Percentiles rank a stretch among this genome's conserved stretches.
Evolutionary conservation across 768 basidiomycete genomes (phyloP).

Genomic region (Podaxis rugospora): DNA sequence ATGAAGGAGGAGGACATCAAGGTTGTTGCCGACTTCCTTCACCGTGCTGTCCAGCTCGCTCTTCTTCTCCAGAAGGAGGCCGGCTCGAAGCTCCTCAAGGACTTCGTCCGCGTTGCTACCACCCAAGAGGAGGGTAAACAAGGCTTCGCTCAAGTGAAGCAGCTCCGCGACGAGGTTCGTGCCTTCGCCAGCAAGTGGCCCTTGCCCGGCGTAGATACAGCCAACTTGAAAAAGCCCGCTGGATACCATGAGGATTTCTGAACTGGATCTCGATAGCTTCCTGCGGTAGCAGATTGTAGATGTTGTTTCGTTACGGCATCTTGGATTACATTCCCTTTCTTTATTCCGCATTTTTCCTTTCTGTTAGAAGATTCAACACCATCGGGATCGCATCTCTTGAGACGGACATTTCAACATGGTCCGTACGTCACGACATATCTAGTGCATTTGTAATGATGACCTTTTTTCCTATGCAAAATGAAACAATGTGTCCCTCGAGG

Average conservation of each 20-base stretch:
- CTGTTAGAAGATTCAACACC: slow-evolving; percentile 9
- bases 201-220: slow-evolving; percentile 75
- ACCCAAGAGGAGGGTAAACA: slow-evolving; percentile 62
- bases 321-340: background rate
- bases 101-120: slow-evolving; percentile 84
- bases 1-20: slow-evolving; percentile 89
- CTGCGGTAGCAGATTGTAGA: background rate
- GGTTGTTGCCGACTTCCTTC: slow-evolving; percentile 84
- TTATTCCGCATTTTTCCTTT: background rate
- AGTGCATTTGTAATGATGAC: slow-evolving; percentile 6
- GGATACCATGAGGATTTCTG: slow-evolving; percentile 54
- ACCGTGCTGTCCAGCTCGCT: slow-evolving; percentile 91
- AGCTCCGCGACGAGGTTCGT: slow-evolving; percentile 76
- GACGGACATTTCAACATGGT: slow-evolving; percentile 10
- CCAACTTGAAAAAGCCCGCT: slow-evolving; percentile 48
- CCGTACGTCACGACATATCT: slow-evolving; percentile 1
- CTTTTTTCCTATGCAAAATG: background rate
- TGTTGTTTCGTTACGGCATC: background rate
- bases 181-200: slow-evolving; percentile 87
- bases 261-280: background rate
- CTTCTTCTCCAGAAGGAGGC: slow-evolving; percentile 91
- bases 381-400: slow-evolving; percentile 4
- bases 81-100: slow-evolving; percentile 91
- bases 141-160: slow-evolving; percentile 65
- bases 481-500: background rate